Evolutionary conservation across 768 basidiomycete genomes (phyloP), one percentile per base, ranked within the genome.

Genomic region (Kwoniella mangroviensis): DNA sequence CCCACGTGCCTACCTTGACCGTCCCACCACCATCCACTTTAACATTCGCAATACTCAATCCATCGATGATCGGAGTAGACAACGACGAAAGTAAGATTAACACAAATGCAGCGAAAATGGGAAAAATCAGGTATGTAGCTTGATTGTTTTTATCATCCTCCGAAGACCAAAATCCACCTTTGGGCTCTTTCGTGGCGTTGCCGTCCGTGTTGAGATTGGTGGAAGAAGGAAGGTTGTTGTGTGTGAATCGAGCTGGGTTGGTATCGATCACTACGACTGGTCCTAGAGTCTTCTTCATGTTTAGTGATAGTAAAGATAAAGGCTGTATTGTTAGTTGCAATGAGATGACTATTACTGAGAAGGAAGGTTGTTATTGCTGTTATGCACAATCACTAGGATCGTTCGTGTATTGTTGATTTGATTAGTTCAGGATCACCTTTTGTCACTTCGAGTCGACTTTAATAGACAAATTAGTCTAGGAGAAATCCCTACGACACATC

Each of bases 121-220:
- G 77, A 63, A 80, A 76, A 67, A 75, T 75, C 15, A 80, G 71
- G 52, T 69, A 73, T 13, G 79, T 78, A 4, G 77, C 79, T 73
- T 78, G 79, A 70, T 80, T 80, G 17, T 67, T 68, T 59, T 71
- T 69, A 61, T 71, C 70, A 26, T 55, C 59, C 9, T 69, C 53
- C 15, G 67, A 60, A 12, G 40, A 15, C 54, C 15, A 13, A 13
- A 17, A 22, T n/a, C 45, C 54, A 10, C n/a, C 45, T 15, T 54
- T 64, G 10, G 52, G 24, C 24, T 63, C 26, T 17, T 49, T 49
- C 45, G 12, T 13, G 19, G 15, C 19, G 5, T 49, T 53, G 55
- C 11, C 22, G 41, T 22, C 34, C 9, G 55, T 40, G 54, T n/a
- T 17, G 2, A 42, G 13, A 19, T 34, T 1, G 0, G 34, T 34